Conservation (phyloP, 331 rosid species). For the Phaseolus coccineus region DNA sequence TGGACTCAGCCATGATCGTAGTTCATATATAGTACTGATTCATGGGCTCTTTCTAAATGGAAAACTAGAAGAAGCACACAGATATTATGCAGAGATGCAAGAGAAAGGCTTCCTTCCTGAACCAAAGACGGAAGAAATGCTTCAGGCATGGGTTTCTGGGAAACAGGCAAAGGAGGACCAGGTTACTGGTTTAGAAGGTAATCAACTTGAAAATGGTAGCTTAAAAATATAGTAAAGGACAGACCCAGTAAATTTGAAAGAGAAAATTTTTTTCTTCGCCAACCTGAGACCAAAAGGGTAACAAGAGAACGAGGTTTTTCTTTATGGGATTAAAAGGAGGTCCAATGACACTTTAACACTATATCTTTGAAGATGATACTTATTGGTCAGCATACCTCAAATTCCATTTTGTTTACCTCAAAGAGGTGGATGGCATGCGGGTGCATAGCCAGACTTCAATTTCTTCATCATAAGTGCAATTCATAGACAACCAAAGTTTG, state of each 20-base stretch:
- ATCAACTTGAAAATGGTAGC: slow-evolving; percentile 42
- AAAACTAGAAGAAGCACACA: slow-evolving; percentile 77
- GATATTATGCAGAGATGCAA: slow-evolving; percentile 81
- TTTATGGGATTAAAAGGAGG: slow-evolving; percentile 65
- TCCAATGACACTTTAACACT: neutral
- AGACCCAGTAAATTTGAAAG: slow-evolving; percentile 50
- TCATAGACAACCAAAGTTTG: slow-evolving; percentile 1
- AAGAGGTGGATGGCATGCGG: slow-evolving; percentile 25
- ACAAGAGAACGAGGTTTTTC: slow-evolving; percentile 78
- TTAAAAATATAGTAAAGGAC: slow-evolving; percentile 42
- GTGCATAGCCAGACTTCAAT: slow-evolving; percentile 3
- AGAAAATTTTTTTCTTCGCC: slow-evolving; percentile 54
- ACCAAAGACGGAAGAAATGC: slow-evolving; percentile 74
- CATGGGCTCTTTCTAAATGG: slow-evolving; percentile 89
- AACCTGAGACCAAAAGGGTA: slow-evolving; percentile 74
- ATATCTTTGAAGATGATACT: neutral
- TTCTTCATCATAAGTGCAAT: slow-evolving; percentile 3
- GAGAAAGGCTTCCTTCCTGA: slow-evolving; percentile 77
- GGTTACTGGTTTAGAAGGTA: slow-evolving; percentile 41
- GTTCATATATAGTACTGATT: slow-evolving; percentile 81
- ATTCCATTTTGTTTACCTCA: slow-evolving; percentile 18
- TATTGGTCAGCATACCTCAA: slow-evolving; percentile 15
- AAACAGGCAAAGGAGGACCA: slow-evolving; percentile 49
- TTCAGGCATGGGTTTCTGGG: slow-evolving; percentile 80
- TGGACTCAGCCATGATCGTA: slow-evolving; percentile 74